Evolutionary conservation across 2,329 filamentous ascomycete species (phyloP).

Genomic region (Ophiobolus disseminans): DNA sequence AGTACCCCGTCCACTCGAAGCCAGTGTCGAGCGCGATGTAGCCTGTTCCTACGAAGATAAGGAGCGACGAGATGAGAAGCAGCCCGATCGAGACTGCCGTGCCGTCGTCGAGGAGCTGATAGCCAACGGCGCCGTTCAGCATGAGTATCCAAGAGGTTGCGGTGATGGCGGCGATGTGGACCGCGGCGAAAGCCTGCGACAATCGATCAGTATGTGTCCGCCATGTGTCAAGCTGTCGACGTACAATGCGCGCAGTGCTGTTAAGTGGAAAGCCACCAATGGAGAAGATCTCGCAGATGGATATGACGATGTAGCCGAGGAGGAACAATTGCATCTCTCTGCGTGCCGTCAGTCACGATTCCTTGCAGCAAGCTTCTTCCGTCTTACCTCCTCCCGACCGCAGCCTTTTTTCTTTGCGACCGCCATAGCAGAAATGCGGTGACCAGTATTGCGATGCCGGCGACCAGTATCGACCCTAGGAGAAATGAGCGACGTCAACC

Average conservation of each 20-base stretch:
- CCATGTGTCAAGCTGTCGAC: constrained; percentile 39
- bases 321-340: constrained; percentile 98
- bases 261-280: constrained; percentile 86
- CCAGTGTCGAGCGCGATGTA: constrained; percentile 96
- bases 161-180: constrained; percentile 88
- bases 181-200: constrained; percentile 80
- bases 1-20: constrained; percentile 82
- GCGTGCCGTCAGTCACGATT: constrained; percentile 31
- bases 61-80: constrained; percentile 71
- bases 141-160: constrained; percentile 90
- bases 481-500: constrained; percentile 34
- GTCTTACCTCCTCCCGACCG: constrained; percentile 84
- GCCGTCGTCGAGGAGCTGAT: constrained; percentile 91
- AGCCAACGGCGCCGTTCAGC: constrained; percentile 90
- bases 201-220: constrained; percentile 12
- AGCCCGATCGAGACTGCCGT: constrained; percentile 83
- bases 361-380: not conserved
- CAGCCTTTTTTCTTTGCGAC: constrained; percentile 89
- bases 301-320: constrained; percentile 81
- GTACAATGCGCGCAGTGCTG: constrained; percentile 72
- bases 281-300: constrained; percentile 96
- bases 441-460: constrained; percentile 75
- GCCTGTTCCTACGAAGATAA: constrained; percentile 86
- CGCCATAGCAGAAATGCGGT: constrained; percentile 73
- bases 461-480: constrained; percentile 84